These are phyloP conservation scores for Hypoxylon perforatum DNA, from an alignment of 495 filamentous ascomycete species.

Conservation along the genomic window DNA sequence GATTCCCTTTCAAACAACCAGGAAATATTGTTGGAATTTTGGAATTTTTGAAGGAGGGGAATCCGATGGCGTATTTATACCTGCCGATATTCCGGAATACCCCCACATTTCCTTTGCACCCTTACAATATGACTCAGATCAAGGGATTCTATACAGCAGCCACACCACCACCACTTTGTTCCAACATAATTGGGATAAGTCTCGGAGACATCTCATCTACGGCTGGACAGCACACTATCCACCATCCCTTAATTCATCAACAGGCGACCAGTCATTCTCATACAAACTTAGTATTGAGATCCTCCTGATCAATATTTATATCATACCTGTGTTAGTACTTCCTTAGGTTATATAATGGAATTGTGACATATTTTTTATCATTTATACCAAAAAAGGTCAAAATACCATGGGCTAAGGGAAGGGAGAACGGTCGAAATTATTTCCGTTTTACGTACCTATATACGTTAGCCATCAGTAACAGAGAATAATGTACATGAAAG, in stretches of 20 bases:
- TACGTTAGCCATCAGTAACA: conserved; percentile 2
- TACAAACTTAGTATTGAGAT: conserved; percentile 10
- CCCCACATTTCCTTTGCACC: conserved; percentile 17
- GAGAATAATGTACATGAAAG: conserved; percentile 32
- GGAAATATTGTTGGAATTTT: conserved; percentile 17
- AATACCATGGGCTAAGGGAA: too few relatives aligned
- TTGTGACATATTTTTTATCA: too few relatives aligned
- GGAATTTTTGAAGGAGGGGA: conserved; percentile 13
- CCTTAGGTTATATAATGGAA: too few relatives aligned
- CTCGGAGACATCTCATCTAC: too few relatives aligned
- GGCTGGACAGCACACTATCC: background rate
- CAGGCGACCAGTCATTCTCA: background rate
- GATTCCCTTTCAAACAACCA: conserved; percentile 13
- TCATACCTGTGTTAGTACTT: too few relatives aligned
- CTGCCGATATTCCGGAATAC: conserved; percentile 5
- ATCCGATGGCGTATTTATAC: conserved; percentile 31
- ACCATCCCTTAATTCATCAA: background rate
- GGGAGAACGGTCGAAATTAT: too few relatives aligned
- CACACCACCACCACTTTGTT: background rate
- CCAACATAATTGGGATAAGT: too few relatives aligned
- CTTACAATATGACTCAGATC: conserved; percentile 25
- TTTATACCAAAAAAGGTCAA: too few relatives aligned
- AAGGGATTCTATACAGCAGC: background rate
- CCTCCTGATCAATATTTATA: background rate
- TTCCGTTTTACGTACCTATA: too few relatives aligned